Percentiles rank a stretch among this genome's conserved stretches.
Evolutionary conservation across 2,329 filamentous ascomycete genomes (phyloP).

Genomic region (Sarocladium brachiariae): DNA sequence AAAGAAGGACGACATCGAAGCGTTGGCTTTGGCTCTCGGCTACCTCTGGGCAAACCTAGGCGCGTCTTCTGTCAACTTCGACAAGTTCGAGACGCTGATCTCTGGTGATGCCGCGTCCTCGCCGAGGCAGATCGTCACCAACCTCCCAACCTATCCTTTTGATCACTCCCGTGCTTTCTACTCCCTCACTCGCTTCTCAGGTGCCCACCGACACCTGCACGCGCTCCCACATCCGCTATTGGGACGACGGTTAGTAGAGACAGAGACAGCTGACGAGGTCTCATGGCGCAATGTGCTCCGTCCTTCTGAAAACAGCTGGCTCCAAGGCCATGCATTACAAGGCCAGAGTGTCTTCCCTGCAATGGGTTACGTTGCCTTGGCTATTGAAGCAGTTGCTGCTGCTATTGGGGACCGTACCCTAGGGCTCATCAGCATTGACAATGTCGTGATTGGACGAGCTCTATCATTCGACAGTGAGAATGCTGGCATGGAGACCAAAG

Average conservation of each 20-base stretch:
- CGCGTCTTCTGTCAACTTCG: constrained; percentile 10
- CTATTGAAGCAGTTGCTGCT: constrained; percentile 30
- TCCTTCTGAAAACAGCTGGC: constrained; percentile 44
- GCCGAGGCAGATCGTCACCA: background rate
- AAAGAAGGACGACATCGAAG: constrained; percentile 27
- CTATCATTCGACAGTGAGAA: constrained; percentile 12
- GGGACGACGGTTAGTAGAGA: background rate
- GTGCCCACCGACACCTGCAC: background rate
- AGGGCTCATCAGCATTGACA: constrained; percentile 3
- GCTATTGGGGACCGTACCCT: constrained; percentile 10
- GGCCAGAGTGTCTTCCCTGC: constrained; percentile 39
- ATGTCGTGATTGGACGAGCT: constrained; percentile 10
- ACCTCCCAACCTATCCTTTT: background rate
- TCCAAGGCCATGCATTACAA: constrained; percentile 49
- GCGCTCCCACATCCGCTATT: background rate
- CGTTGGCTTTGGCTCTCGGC: constrained; percentile 15
- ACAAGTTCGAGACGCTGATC: background rate
- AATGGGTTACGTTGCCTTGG: constrained; percentile 36
- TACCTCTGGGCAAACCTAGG: constrained; percentile 14
- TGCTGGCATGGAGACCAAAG: constrained; percentile 17
- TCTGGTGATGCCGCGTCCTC: background rate
- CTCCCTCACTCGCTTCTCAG: background rate
- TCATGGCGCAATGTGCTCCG: constrained; percentile 27
- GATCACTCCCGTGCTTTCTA: background rate
- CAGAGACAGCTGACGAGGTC: background rate